Conservation (phyloP, 75 land plant genomes). For the Pinus taeda region DNA sequence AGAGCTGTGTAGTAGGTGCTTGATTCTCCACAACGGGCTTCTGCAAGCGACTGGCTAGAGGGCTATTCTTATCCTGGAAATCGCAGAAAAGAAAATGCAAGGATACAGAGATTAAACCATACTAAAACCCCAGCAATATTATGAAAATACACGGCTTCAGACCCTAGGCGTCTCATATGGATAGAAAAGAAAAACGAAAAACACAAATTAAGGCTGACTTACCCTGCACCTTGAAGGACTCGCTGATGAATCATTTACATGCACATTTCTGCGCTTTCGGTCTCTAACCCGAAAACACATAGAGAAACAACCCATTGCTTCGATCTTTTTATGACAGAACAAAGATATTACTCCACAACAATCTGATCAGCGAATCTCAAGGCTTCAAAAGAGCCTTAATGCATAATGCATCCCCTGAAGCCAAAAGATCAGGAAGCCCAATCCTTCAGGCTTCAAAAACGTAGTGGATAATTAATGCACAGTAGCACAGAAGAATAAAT, state of each 20-base stretch:
- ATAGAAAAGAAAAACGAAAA: too few species aligned
- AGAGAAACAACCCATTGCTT: conserved; percentile 10
- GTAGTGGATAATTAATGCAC: too few species aligned
- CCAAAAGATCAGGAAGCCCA: too few species aligned
- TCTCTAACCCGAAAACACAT: not conserved
- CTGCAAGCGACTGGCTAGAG: not conserved
- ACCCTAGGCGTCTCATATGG: too few species aligned
- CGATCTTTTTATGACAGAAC: not conserved
- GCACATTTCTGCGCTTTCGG: not conserved
- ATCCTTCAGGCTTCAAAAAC: too few species aligned
- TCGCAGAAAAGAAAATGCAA: not conserved
- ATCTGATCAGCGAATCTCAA: conserved; percentile 5
- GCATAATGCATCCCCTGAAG: too few species aligned
- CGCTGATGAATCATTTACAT: not conserved
- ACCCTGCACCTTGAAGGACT: conserved; percentile 4
- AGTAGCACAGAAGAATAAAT: too few species aligned
- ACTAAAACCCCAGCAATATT: not conserved
- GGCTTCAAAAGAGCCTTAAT: not conserved
- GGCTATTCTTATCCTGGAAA: conserved; percentile 9
- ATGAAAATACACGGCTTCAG: too few species aligned
- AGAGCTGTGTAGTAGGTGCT: not conserved
- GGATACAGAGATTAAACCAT: not conserved
- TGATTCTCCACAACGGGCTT: not conserved
- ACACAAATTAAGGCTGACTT: not conserved
- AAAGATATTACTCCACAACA: not conserved